These are phyloP conservation scores for Fusarium circinatum DNA, from an alignment of 2,329 filamentous ascomycete species.

Conservation along the genomic window DNA sequence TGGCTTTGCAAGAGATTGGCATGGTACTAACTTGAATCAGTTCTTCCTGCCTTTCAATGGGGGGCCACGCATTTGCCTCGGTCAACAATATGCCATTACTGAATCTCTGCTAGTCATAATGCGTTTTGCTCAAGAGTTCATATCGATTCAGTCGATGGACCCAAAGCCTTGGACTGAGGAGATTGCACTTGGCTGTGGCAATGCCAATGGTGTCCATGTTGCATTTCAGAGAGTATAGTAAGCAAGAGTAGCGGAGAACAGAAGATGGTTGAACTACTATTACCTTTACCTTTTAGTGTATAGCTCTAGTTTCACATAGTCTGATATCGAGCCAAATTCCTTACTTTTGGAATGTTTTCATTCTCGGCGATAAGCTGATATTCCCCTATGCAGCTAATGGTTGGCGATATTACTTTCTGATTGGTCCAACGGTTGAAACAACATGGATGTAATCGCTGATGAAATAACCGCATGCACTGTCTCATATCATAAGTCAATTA, in stretches of 20 bases:
- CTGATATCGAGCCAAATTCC: rapidly evolving
- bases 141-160: background rate
- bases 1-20: too few species aligned
- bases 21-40: background rate
- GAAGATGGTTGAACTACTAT: background rate
- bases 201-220: background rate
- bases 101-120: background rate
- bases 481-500: background rate
- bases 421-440: background rate
- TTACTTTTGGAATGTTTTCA: rapidly evolving
- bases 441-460: background rate
- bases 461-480: background rate
- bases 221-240: background rate
- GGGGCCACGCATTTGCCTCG: background rate
- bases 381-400: background rate
- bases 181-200: background rate
- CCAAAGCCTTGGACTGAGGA: background rate
- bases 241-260: background rate
- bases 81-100: background rate
- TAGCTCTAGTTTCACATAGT: background rate
- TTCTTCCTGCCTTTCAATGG: background rate
- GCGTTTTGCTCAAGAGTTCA: background rate
- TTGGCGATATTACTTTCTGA: background rate
- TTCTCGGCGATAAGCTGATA: background rate
- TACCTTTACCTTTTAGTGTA: background rate